These are phyloP conservation scores for Spiraea crenata DNA, from an alignment of 331 rosid genomes.

Conservation along the genomic window DNA sequence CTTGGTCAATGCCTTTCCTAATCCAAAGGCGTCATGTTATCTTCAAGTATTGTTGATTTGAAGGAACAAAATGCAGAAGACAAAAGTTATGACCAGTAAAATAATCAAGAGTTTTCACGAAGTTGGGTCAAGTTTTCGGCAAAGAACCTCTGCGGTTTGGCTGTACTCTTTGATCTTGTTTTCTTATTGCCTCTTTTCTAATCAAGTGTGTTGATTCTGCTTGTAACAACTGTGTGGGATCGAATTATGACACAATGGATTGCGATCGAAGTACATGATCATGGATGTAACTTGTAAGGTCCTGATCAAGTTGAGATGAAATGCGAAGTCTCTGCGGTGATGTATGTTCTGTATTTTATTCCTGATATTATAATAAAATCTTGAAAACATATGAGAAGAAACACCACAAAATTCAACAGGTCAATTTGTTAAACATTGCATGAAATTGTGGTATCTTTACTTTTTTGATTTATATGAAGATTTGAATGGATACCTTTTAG, in stretches of 20 bases:
- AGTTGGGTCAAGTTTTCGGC: slow-evolving; percentile 1
- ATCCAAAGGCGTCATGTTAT: not conserved
- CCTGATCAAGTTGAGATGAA: slow-evolving; percentile 5
- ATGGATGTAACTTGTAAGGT: not conserved
- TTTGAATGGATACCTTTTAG: no score
- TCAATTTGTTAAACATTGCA: not conserved
- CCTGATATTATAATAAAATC: not conserved
- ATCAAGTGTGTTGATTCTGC: not conserved
- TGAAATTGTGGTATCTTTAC: not conserved
- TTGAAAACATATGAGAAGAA: not conserved
- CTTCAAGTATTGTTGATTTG: not conserved
- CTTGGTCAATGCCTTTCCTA: slow-evolving; percentile 8
- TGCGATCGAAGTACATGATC: not conserved
- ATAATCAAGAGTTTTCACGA: not conserved
- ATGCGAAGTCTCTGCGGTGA: not conserved
- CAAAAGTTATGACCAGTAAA: slow-evolving; percentile 3
- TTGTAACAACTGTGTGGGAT: not conserved
- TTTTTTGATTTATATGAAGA: no score
- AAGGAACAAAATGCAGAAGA: slow-evolving; percentile 5
- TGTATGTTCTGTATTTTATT: not conserved
- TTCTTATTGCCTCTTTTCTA: not conserved
- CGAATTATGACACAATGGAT: not conserved
- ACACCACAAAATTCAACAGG: not conserved
- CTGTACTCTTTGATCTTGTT: not conserved
- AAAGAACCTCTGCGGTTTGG: not conserved